phyloP scores from a whole-genome alignment of 768 basidiomycete genomes.

The Neoboletus brunneissimus region DNA sequence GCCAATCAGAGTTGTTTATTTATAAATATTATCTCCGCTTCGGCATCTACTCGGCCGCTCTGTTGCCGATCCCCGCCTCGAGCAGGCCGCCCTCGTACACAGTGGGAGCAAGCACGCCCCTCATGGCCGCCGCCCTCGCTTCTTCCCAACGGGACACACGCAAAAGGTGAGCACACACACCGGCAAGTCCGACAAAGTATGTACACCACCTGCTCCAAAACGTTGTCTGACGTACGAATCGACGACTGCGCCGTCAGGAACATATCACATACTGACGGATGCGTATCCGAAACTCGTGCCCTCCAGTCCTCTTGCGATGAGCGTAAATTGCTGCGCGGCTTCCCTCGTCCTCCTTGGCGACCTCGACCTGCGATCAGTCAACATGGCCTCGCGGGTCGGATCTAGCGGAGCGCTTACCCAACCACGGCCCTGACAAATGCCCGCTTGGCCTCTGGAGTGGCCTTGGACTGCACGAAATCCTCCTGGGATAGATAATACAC shows the following conservation, averaged over 20 bases:
- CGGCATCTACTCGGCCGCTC: slow-evolving; percentile 11
- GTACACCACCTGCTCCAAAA: too few species aligned
- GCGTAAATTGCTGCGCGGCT: slow-evolving; percentile 83
- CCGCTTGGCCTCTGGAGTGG: slow-evolving; percentile 71
- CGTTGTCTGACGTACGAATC: too few species aligned
- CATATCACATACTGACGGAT: slow-evolving; percentile 50
- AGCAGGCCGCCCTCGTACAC: too few species aligned
- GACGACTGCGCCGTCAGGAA: background rate
- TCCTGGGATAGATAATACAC: slow-evolving; percentile 45
- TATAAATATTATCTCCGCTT: slow-evolving; percentile 20
- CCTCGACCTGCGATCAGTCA: slow-evolving; percentile 49
- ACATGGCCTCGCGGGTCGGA: background rate
- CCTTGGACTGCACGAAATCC: slow-evolving; percentile 71
- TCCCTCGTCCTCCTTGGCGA: slow-evolving; percentile 74
- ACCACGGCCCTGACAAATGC: slow-evolving; percentile 71
- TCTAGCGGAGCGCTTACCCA: slow-evolving; percentile 43
- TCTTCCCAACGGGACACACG: too few species aligned
- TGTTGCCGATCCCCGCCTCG: too few species aligned
- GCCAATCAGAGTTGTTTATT: slow-evolving; percentile 24
- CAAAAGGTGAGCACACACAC: background rate
- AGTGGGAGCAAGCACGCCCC: background rate
- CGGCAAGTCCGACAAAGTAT: background rate
- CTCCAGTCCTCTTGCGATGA: slow-evolving; percentile 80
- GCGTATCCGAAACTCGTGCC: slow-evolving; percentile 86
- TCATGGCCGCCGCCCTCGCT: background rate